Evolutionary conservation across 1,284 basidiomycete species (phyloP).

Genomic region (Chalciporus sp.): DNA sequence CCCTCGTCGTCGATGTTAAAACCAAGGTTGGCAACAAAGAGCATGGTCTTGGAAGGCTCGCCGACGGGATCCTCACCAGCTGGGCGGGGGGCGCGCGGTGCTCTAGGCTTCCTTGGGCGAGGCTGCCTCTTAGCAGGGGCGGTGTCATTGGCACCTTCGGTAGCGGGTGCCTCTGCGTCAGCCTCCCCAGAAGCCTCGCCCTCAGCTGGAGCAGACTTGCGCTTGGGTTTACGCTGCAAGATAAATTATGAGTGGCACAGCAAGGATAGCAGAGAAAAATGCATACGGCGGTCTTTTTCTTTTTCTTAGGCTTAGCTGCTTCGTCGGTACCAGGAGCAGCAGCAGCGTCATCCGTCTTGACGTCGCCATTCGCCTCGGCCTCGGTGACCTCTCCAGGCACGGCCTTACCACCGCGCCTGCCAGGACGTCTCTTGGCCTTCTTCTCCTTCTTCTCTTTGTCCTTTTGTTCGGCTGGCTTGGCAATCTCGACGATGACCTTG

Average conservation of each 20-base stretch:
- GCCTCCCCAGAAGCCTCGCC: slow-evolving; percentile 39
- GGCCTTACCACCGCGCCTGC: slow-evolving; percentile 80
- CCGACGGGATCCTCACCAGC: slow-evolving; percentile 77
- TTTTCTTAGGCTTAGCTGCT: slow-evolving; percentile 76
- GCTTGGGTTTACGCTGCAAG: slow-evolving; percentile 56
- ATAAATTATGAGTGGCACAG: slow-evolving; percentile 18
- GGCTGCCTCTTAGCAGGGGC: slow-evolving; percentile 49
- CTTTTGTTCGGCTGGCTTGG: slow-evolving; percentile 86
- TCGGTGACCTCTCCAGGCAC: slow-evolving; percentile 84
- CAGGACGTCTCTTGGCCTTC: slow-evolving; percentile 73
- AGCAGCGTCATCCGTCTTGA: slow-evolving; percentile 50
- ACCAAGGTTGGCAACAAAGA: slow-evolving; percentile 95
- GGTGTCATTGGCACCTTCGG: slow-evolving; percentile 38
- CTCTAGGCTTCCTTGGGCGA: slow-evolving; percentile 63
- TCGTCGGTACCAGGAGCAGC: slow-evolving; percentile 51
- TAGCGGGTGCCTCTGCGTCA: slow-evolving; percentile 37
- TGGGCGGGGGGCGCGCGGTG: slow-evolving; percentile 60
- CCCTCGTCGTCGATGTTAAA: slow-evolving; percentile 86
- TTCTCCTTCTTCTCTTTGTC: slow-evolving; percentile 76
- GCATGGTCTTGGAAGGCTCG: slow-evolving; percentile 80
- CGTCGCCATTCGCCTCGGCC: slow-evolving; percentile 81
- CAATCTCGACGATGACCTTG: slow-evolving; percentile 84
- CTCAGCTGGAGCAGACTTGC: slow-evolving; percentile 45
- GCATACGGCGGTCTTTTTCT: slow-evolving; percentile 66
- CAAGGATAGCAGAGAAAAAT: slow-evolving; percentile 5